phyloP scores from a whole-genome alignment of 1,284 basidiomycete species.

The Malassezia obtusa region DNA sequence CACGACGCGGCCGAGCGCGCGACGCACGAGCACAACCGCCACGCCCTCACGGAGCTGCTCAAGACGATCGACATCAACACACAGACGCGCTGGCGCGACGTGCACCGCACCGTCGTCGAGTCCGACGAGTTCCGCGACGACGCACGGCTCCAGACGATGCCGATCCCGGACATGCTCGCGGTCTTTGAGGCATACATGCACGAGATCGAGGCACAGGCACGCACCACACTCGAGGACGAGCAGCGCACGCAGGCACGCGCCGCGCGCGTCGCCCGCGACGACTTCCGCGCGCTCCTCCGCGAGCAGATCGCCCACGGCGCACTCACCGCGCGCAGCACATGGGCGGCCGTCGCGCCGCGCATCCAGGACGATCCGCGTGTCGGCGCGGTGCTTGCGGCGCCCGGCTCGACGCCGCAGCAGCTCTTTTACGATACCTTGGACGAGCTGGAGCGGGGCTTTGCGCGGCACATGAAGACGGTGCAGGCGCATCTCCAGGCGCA shows the following conservation, averaged over 20 bases:
- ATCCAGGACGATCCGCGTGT: conserved; percentile 74
- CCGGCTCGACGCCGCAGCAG: conserved; percentile 85
- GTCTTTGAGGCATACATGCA: conserved; percentile 42
- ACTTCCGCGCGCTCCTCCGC: conserved; percentile 58
- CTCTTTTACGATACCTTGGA: conserved; percentile 93
- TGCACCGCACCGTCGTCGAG: conserved; percentile 36
- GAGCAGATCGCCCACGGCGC: conserved; percentile 60
- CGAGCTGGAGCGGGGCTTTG: conserved; percentile 70
- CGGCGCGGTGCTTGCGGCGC: conserved; percentile 70
- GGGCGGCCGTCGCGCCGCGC: conserved; percentile 73
- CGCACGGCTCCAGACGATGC: conserved; percentile 26
- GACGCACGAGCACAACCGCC: conserved; percentile 27
- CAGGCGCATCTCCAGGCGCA: conserved; percentile 53
- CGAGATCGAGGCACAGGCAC: conserved; percentile 29
- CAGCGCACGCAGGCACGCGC: conserved; percentile 11
- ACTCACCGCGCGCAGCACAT: conserved; percentile 72
- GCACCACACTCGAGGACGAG: conserved; percentile 14
- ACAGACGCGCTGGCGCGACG: conserved; percentile 42
- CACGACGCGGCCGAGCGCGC: conserved; percentile 21
- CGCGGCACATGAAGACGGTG: conserved; percentile 60
- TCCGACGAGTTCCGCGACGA: conserved; percentile 34
- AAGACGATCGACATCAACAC: conserved; percentile 40
- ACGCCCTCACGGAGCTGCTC: conserved; percentile 36
- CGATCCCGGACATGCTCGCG: conserved; percentile 32
- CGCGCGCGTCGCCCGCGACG: conserved; percentile 29